Percentiles rank a stretch among this genome's conserved stretches.
These are phyloP conservation scores for Limtongia smithiae DNA, from an alignment of 805 yeast species.

Conservation along the genomic window DNA sequence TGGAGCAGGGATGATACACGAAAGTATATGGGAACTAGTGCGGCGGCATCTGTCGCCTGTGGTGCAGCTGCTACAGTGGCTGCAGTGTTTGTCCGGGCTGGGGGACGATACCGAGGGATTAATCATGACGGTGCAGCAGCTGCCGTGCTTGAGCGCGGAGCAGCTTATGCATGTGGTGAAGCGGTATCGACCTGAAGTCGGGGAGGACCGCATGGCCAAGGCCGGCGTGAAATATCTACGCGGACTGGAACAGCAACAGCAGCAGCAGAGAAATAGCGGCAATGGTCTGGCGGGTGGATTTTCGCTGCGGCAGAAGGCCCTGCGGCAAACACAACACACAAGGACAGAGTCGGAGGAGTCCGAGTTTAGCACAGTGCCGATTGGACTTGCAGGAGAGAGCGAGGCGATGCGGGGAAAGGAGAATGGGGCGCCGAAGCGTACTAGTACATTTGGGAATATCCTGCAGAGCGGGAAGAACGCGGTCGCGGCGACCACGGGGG, in stretches of 20 bases:
- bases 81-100: conserved; percentile 77
- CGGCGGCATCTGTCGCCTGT: conserved; percentile 66
- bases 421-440: neutral
- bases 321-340: too few relatives aligned
- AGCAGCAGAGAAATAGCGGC: neutral
- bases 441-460: neutral
- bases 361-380: too few relatives aligned
- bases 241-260: conserved; percentile 32
- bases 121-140: conserved; percentile 49
- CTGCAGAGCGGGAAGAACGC: neutral
- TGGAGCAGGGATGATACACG: conserved; percentile 20
- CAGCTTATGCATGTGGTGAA: conserved; percentile 71
- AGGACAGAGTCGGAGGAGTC: too few relatives aligned
- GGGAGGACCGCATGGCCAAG: conserved; percentile 65
- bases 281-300: neutral
- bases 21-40: conserved; percentile 48
- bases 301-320: neutral
- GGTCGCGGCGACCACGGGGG: neutral
- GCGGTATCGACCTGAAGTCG: conserved; percentile 78
- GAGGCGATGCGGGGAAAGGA: too few relatives aligned
- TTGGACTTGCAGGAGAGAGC: too few relatives aligned
- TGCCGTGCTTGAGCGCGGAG: conserved; percentile 59
- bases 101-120: conserved; percentile 47
- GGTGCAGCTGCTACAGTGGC: conserved; percentile 80
- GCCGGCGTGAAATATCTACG: conserved; percentile 46